phyloP scores from a whole-genome alignment of 805 yeast species.

The Yamadazyma paraphyllophila region DNA sequence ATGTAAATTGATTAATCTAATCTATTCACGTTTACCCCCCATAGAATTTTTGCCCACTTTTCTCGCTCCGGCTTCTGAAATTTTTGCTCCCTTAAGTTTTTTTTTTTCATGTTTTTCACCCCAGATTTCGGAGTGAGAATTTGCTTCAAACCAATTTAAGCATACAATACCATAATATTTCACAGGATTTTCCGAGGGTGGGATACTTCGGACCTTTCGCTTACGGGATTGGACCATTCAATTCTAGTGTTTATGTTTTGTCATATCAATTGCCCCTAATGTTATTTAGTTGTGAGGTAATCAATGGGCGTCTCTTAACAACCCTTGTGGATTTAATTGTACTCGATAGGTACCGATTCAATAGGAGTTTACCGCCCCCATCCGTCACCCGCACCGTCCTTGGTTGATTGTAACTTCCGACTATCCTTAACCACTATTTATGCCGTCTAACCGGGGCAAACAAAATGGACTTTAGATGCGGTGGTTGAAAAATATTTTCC shows the following conservation, averaged over 20 bases:
- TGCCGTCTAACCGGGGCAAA: neutral
- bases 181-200: conserved; percentile 7
- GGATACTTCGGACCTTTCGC: neutral
- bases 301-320: neutral
- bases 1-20: neutral
- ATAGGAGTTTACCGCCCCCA: neutral
- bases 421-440: neutral
- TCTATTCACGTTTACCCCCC: neutral
- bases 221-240: conserved; percentile 2
- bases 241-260: neutral
- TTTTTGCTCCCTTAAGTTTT: neutral
- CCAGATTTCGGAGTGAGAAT: conserved; percentile 18
- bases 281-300: neutral
- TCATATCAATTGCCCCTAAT: neutral
- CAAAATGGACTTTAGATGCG: conserved; percentile 1
- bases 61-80: conserved; percentile 5
- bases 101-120: conserved; percentile 7
- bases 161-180: neutral
- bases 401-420: neutral
- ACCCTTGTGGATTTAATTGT: neutral
- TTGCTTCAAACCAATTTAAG: conserved; percentile 5
- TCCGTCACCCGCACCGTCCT: neutral
- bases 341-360: neutral
- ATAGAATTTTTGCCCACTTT: neutral
- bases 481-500: conserved; percentile 1